Base-by-base conservation (phyloP, 106 monocot genomes). In the Dendrobium officinale region DNA sequence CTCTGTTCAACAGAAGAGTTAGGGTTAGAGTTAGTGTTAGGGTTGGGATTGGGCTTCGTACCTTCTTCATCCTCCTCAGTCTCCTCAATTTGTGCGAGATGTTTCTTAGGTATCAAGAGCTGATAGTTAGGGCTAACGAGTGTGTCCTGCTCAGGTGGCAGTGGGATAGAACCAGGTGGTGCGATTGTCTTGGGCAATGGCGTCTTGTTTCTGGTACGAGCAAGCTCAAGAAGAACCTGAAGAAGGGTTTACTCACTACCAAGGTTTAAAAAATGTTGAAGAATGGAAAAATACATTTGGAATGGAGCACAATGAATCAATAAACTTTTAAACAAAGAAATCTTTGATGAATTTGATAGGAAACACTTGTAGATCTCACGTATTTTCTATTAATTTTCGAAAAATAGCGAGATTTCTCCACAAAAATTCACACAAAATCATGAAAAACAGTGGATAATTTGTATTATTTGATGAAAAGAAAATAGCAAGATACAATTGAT, bases 61-160 rank as follows among this genome's bases (percentile, higher is more conserved):
- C 15, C 80, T 8, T 85, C 90, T 7, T 78, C 85, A 24, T 86
- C 92, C 33, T 90, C 92, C 55, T 91, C 92, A 0, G 79, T 84
- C 80, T 91, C 95, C 37, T 86, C 89, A 42, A 81, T 73, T 3
- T 77, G 79, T 40, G 72, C 4, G 45, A 42, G 44, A 29, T 88
- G 93, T 75, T 85, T 90, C 75, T 80, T 89, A 0, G 95, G 91
- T 33, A 91, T 79, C 59, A 95, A 47, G 22, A 99, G 93, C 87
- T 99, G 99, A 82, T 99, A 95, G 66, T 95, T 99, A 13, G 95
- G 93, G 84, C 77, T 90, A 33, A 95, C 83, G 77, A 99, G 82
- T 2, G 99, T 99, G 78, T 99, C 91, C 75, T 99, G 88, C 80
- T 95, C 83, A 0, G 99, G 99, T 13, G 99, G 99, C 13, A 99